Base-by-base conservation (phyloP, 1,284 basidiomycete genomes). In the Peniophora sp. region DNA sequence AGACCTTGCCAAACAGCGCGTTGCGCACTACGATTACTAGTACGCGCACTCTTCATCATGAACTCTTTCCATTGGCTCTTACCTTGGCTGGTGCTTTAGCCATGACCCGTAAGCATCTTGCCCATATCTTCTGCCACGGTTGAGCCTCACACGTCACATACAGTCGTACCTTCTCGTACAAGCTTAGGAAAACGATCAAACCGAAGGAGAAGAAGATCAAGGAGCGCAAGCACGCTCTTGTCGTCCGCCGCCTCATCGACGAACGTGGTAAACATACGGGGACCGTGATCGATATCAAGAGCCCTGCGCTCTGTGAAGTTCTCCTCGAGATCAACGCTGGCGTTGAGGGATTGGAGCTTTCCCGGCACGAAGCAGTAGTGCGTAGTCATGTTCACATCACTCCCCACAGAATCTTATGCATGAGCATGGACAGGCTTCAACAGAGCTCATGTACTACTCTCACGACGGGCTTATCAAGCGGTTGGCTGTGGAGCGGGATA, bases 1-100 rank as follows among this genome's bases (percentile, higher is more conserved):
- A 47, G 45, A 34, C 52, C 22, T 34, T 35, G 12, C 52, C 45
- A 46, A 57, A 51, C 41, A 58, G 45, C 55, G 53, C 17, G 55
- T 62, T 46, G 51, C 56, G 14, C 59, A 58, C 14, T 62, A 62
- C 50, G 61, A 62, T 27, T 50, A 57, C 50, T 62, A 61, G 61
- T 62, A 47, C 43, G 57, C 5, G 14, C 45, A 12, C 22, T 8
- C 8, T 45, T 22, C 6, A 22, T 25, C 6, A 10, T 20, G 9
- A n/a, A 39, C 23, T 35, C 11, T 44, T 16, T 22, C 24, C 25
- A 17, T 22, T n/a, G n/a, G n/a, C 34, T 23, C 49, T 45, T 25
- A 38, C 24, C 12, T 41, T 49, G 19, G 20, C 14, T 14, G 16
- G 41, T 25, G 10, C 20, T 50, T 11, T 45, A 17, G 38, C 12